Percentiles rank a stretch among this genome's conserved stretches.
Evolutionary conservation across 805 yeast genomes (phyloP).

Genomic region (Isabelozyma pseudorhagii): DNA sequence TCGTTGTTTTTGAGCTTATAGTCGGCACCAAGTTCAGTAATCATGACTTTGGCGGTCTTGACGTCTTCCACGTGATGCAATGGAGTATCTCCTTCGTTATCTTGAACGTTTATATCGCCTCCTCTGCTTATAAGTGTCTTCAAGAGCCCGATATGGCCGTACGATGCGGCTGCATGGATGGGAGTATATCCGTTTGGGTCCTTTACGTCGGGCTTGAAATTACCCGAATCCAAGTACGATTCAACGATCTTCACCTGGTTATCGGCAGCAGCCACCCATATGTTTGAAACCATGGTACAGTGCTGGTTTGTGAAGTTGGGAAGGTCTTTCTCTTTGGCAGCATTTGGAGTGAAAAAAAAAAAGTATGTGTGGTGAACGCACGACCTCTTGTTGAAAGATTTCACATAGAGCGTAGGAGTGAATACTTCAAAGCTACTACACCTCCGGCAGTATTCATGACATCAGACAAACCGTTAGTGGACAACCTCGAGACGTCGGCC

Average conservation of each 20-base stretch:
- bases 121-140: constrained; percentile 51
- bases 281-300: constrained; percentile 49
- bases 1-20: constrained; percentile 61
- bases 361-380: not conserved
- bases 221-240: constrained; percentile 47
- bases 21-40: constrained; percentile 70
- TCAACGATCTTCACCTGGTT: constrained; percentile 62
- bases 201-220: constrained; percentile 62
- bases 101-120: constrained; percentile 82
- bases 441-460: too few species aligned
- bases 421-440: not conserved
- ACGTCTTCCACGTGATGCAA: constrained; percentile 83
- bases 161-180: constrained; percentile 95
- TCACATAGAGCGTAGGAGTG: not conserved
- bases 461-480: not conserved
- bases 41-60: constrained; percentile 58
- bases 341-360: not conserved
- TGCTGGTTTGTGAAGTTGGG: not conserved
- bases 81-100: constrained; percentile 93
- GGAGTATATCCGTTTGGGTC: constrained; percentile 97
- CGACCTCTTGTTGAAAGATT: not conserved
- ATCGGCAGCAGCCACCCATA: constrained; percentile 96
- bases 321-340: not conserved
- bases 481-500: constrained; percentile 15
- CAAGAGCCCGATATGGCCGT: constrained; percentile 74